phyloP scores from a whole-genome alignment of 208 protist species.

The Crithidia sp. region DNA sequence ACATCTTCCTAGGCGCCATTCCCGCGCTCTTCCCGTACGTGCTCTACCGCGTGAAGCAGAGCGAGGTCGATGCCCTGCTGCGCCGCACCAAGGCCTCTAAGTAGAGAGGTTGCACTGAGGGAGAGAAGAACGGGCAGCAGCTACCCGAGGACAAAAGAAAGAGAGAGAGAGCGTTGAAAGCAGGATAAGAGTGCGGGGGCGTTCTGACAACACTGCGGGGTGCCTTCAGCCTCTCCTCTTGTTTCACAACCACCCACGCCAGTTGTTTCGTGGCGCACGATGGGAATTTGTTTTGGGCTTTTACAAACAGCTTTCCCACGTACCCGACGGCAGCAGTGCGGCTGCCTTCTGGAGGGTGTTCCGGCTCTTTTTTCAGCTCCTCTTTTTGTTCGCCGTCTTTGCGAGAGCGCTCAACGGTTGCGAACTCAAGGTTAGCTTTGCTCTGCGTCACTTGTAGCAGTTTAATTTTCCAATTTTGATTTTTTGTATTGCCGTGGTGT shows the following conservation, averaged over 20 bases:
- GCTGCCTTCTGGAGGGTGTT: too few relatives aligned
- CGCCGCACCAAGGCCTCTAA: constrained; percentile 65
- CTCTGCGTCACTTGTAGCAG: too few relatives aligned
- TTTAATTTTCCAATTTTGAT: too few relatives aligned
- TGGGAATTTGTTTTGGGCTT: constrained; percentile 16
- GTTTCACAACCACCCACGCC: background rate
- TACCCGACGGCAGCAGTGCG: background rate
- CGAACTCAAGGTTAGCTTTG: too few relatives aligned
- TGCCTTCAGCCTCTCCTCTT: background rate
- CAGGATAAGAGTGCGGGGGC: too few relatives aligned
- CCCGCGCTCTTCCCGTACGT: constrained; percentile 79
- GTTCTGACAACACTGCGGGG: too few relatives aligned
- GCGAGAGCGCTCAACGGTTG: too few relatives aligned
- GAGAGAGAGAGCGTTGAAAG: too few relatives aligned
- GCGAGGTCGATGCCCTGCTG: constrained; percentile 71
- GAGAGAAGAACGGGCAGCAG: background rate
- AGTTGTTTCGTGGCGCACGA: background rate
- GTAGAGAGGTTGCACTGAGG: constrained; percentile 7
- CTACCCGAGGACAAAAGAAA: too few relatives aligned
- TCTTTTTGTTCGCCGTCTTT: background rate
- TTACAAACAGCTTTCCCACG: constrained; percentile 1
- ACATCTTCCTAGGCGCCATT: constrained; percentile 81
- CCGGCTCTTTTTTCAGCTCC: too few relatives aligned
- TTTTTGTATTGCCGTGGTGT: too few relatives aligned
- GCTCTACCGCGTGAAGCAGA: constrained; percentile 80